Conservation (phyloP, 2,329 filamentous ascomycete species). For the Capronia coronata region DNA sequence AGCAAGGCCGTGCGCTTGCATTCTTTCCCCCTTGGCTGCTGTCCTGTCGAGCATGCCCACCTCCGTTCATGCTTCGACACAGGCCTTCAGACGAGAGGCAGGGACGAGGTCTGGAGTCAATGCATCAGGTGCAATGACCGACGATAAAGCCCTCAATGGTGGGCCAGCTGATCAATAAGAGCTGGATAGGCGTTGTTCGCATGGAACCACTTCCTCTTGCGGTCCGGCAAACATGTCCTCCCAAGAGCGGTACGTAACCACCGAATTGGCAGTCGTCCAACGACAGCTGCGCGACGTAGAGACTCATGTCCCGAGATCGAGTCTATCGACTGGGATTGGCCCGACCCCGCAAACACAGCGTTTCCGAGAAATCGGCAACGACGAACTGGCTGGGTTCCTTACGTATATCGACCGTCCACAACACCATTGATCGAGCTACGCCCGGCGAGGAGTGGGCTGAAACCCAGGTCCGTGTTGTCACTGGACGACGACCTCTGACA, state of each 20-base stretch:
- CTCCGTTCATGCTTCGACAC: no score
- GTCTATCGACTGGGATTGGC: constrained; percentile 6
- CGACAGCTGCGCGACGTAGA: not conserved
- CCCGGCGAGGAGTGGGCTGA: not conserved
- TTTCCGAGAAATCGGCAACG: constrained; percentile 19
- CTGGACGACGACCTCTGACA: not conserved
- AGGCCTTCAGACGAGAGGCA: no score
- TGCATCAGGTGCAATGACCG: no score
- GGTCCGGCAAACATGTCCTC: no score
- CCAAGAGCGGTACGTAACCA: not conserved
- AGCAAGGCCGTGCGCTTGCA: no score
- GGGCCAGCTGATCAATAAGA: no score
- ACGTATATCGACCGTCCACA: not conserved
- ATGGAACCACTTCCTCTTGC: no score
- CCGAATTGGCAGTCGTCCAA: not conserved
- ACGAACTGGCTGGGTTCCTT: constrained; percentile 1
- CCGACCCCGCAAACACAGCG: constrained; percentile 21
- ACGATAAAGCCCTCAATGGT: no score
- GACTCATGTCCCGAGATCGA: constrained; percentile 21
- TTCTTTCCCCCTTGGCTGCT: not conserved
- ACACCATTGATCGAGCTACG: not conserved
- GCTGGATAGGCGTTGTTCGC: no score
- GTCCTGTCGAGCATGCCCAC: no score
- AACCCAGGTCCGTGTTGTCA: not conserved
- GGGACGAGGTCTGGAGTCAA: no score